Percentiles rank a stretch among this genome's conserved stretches.
Conservation (phyloP, 2,329 filamentous ascomycete genomes). For the Falciphora oryzae region DNA sequence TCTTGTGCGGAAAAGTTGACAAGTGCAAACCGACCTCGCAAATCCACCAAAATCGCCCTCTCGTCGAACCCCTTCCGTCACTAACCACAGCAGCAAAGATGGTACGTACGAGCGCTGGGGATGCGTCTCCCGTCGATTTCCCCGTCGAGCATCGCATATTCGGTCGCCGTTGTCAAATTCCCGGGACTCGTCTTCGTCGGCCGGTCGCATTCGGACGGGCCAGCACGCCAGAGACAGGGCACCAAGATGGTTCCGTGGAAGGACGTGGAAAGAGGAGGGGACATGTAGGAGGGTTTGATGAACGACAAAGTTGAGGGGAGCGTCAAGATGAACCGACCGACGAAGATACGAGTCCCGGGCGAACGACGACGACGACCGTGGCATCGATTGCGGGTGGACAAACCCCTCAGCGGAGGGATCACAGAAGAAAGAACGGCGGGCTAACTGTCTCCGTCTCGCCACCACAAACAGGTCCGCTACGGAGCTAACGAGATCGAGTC, state of each 20-base stretch:
- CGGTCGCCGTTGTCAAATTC: background rate
- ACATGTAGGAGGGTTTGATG: background rate
- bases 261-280: background rate
- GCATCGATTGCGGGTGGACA: background rate
- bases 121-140: background rate
- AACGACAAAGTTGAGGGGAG: no score
- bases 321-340: background rate
- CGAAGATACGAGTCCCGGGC: background rate
- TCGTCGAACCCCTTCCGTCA: constrained; percentile 8
- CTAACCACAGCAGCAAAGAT: constrained; percentile 11
- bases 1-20: constrained; percentile 13
- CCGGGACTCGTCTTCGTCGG: background rate
- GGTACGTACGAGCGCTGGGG: constrained; percentile 6
- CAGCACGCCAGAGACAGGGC: background rate
- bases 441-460: constrained; percentile 16
- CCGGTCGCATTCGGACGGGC: background rate
- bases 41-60: constrained; percentile 7
- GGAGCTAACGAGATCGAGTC: constrained; percentile 81
- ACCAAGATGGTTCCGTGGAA: background rate
- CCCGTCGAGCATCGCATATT: background rate
- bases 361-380: background rate
- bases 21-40: constrained; percentile 8
- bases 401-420: background rate
- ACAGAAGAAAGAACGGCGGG: constrained; percentile 1
- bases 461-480: constrained; percentile 74